Conservation (phyloP, 2,329 filamentous ascomycete genomes). For the Xylaria sp. region DNA sequence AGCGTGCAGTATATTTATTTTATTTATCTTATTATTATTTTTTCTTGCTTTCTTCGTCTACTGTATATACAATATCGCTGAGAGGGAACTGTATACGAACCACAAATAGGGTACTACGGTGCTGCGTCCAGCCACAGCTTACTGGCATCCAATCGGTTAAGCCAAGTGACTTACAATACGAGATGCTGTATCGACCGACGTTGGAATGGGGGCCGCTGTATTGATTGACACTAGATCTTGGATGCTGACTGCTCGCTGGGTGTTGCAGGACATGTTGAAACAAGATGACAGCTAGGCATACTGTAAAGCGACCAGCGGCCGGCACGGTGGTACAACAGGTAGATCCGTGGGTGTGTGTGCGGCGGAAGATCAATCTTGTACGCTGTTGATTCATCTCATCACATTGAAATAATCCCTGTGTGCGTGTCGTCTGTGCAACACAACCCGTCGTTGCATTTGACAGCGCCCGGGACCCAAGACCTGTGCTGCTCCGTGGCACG, state of each 20-base stretch:
- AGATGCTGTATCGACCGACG: constrained; percentile 1
- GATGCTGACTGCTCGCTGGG: neutral
- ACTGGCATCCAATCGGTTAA: constrained; percentile 19
- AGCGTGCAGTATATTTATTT: neutral
- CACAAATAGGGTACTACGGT: constrained; percentile 8
- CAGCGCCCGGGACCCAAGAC: neutral
- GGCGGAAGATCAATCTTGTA: constrained; percentile 20
- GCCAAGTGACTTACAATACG: constrained; percentile 11
- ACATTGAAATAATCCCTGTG: constrained; percentile 14
- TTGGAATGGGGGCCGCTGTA: neutral
- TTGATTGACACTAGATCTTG: neutral
- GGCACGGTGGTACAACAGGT: neutral
- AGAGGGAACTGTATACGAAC: constrained; percentile 3
- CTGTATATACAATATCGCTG: neutral
- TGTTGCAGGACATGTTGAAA: constrained; percentile 5
- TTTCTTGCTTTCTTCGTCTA: no score
- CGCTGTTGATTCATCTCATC: constrained; percentile 1
- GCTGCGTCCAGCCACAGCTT: constrained; percentile 17
- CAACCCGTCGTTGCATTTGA: constrained; percentile 16
- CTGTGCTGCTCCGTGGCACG: neutral
- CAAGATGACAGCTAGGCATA: neutral
- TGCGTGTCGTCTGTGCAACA: constrained; percentile 23
- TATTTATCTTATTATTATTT: no score
- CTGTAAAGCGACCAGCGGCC: neutral
- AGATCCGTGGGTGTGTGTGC: constrained; percentile 10